Base-by-base conservation (phyloP, 2,329 filamentous ascomycete genomes). In the Aspergillus tamarii region DNA sequence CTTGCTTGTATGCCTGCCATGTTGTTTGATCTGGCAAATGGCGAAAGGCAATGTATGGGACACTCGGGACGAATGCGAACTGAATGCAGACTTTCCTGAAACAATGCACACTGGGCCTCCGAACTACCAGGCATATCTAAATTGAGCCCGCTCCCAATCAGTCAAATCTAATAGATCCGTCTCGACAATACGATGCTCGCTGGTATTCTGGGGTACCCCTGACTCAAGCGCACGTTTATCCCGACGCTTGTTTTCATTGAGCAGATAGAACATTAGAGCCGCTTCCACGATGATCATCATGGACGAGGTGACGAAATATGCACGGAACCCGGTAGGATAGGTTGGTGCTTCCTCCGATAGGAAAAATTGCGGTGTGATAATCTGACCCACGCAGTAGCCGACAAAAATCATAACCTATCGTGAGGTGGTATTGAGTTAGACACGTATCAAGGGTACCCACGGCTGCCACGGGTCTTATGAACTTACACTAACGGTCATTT, bases 341-440 rank as follows among this genome's bases (percentile, higher is more conserved):
- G 14, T 19, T 26, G 56, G 56, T 19, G 56, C 21, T 34, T 58
- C 56, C 9, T 48, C 1, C 10, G 56, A 21, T 8, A 28, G 4
- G 12, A 58, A 58, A 10, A 46, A 58, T 32, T 58, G 56, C 1
- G 56, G 56, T 4, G 56, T 34, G 19, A 58, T 46, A 34, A 58
- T 58, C 4, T 58, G 56, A 2, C 56, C 56, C 4, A 58, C 28
- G 10, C 39, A 28, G n/a, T 58, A 58, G 9, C 23, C 21, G 11
- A 58, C 30, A 16, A 58, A 58, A 16, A 58, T 16, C 56, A 58
- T 58, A 16, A 58, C 56, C 56, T 58, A 7, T 11, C 19, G 9
- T 12, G 23, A 16, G 23, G 23, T 30, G 4, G 6, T 9, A 6
- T 12, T 7, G 8, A 11, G 34, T 39, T 14, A 45, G 43, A n/a